phyloP scores from a whole-genome alignment of 805 yeast species.

The Pichia deserticola region DNA sequence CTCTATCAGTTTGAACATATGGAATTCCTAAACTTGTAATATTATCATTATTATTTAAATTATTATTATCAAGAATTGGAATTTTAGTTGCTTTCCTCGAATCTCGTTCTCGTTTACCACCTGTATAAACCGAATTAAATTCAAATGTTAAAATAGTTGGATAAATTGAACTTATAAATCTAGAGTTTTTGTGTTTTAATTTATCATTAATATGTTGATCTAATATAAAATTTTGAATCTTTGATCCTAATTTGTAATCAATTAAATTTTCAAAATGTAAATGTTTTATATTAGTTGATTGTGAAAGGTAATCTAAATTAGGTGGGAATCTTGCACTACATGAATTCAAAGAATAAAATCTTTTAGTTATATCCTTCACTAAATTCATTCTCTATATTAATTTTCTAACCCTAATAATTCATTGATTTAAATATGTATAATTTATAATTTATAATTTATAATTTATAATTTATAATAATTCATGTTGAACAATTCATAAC shows the following conservation, averaged over 20 bases:
- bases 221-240: slow-evolving; percentile 50
- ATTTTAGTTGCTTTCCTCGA: slow-evolving; percentile 6
- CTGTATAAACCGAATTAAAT: slow-evolving; percentile 80
- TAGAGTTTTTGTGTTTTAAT: slow-evolving; percentile 18
- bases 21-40: slow-evolving; percentile 36
- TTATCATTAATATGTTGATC: slow-evolving; percentile 40
- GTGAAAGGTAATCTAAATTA: slow-evolving; percentile 2
- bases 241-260: slow-evolving; percentile 42
- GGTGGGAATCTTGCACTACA: slow-evolving; percentile 9
- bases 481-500: no score
- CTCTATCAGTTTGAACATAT: slow-evolving; percentile 75
- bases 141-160: slow-evolving; percentile 78
- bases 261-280: slow-evolving; percentile 33
- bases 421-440: no score
- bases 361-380: no score
- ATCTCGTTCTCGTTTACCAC: slow-evolving; percentile 72
- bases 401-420: no score
- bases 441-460: no score
- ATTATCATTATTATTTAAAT: not conserved
- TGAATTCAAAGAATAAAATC: not conserved
- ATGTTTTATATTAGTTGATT: slow-evolving; percentile 35
- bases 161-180: slow-evolving; percentile 32
- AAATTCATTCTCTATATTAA: no score
- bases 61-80: not conserved
- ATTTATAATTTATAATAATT: no score